A percentile compares a stretch with the other conserved stretches of the same genome.
phyloP scores from a whole-genome alignment of 208 protist species.

The Acanthamoeba lenticulata region DNA sequence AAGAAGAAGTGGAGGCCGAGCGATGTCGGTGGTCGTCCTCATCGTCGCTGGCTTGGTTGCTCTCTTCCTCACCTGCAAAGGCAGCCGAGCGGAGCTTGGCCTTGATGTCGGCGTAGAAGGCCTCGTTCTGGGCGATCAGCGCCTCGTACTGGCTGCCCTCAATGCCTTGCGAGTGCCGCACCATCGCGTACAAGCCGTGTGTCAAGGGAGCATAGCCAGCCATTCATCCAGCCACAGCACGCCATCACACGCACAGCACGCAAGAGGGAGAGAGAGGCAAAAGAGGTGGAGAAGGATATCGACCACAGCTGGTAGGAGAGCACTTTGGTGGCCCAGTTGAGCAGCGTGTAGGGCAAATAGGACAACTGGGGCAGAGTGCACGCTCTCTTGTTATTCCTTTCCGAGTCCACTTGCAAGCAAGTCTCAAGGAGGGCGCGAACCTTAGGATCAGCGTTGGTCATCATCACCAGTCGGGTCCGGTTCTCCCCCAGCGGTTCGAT shows the following conservation, averaged over 20 bases:
- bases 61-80: background rate
- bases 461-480: background rate
- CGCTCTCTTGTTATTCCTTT: too few species aligned
- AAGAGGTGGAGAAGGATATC: background rate
- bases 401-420: background rate
- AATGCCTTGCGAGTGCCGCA: background rate
- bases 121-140: conserved; percentile 2
- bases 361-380: background rate
- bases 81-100: background rate
- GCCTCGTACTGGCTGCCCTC: conserved; percentile 9
- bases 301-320: conserved; percentile 48
- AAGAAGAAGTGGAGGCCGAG: background rate
- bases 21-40: background rate
- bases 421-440: background rate
- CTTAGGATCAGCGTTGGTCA: conserved; percentile 43
- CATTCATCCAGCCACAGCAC: background rate
- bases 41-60: background rate
- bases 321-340: conserved; percentile 53
- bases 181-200: background rate
- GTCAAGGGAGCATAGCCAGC: background rate
- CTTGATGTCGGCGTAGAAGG: conserved; percentile 45
- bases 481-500: background rate
- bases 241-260: background rate
- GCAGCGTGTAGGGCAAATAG: conserved; percentile 35
- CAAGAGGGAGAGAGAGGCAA: background rate